Base-by-base conservation (phyloP, 1,139 yeast species). In the Scheffersomyces parashehatae region DNA sequence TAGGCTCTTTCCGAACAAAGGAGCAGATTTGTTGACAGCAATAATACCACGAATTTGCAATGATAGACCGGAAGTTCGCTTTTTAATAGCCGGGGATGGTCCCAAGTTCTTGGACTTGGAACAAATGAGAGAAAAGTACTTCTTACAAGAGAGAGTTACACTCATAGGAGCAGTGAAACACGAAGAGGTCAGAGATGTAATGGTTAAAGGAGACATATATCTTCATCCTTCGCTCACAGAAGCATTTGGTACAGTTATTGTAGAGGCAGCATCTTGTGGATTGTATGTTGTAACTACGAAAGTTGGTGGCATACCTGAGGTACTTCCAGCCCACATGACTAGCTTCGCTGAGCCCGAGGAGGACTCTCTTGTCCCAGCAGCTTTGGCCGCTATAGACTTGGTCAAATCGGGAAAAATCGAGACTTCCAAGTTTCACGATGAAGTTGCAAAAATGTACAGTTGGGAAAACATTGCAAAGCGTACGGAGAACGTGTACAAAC, bases 271-370 rank as follows among this genome's bases (percentile, higher is more conserved):
- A 0, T 87, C 96, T 0, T 93, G 99, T 69, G 98, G 98, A 0
- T 65, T 95, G 32, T 75, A 88, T 29, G 97, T 95, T 2, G 99
- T 95, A 0, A 91, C 98, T 0, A 95, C 99, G 0, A 83, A 84
- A 48, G 99, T 95, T 0, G 99, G 99, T 2, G 99, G 99, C 3
- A 91, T 93, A 36, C 98, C 98, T 0, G 99, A 95, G 58, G 99
- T 95, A 3, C 66, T 95, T 35, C 99, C 99, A 0, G 76, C 79
- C 26, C 89, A 90, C 57, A 93, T 95, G 98, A 90, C 97, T 0
- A 87, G 86, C 3, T 93, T 88, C 66, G 95, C 98, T 0, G 77
- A 85, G 15, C 96, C 97, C 0, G 77, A 70, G 44, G 97, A 88
- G 45, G 89, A 88, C 48, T 83, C 95, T 3, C 67, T 91, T 36